Evolutionary conservation across 805 yeast species (phyloP).

Genomic region (Grigorovia jiainica): DNA sequence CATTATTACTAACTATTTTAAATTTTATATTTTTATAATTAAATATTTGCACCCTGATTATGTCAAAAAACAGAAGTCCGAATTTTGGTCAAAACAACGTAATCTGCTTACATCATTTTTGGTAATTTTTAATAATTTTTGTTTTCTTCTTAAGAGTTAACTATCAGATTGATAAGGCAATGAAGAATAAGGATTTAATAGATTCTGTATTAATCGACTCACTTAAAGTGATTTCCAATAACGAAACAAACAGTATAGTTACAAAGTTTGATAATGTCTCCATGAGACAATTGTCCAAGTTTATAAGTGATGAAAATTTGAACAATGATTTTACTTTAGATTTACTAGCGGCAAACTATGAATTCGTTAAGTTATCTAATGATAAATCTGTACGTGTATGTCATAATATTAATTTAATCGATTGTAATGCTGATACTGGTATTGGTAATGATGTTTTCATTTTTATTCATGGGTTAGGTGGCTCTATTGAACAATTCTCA

Average conservation of each 20-base stretch:
- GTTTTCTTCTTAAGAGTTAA: no score
- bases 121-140: no score
- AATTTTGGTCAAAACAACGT: no score
- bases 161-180: neutral
- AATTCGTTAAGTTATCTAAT: slow-evolving; percentile 5
- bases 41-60: neutral
- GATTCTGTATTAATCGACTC: slow-evolving; percentile 9
- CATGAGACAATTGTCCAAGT: slow-evolving; percentile 7
- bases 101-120: no score
- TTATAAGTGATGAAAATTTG: slow-evolving; percentile 8
- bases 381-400: slow-evolving; percentile 13
- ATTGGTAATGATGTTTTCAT: slow-evolving; percentile 33
- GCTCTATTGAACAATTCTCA: slow-evolving; percentile 80
- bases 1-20: no score
- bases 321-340: slow-evolving; percentile 16
- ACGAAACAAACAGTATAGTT: slow-evolving; percentile 13
- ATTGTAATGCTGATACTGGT: neutral
- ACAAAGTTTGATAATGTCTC: slow-evolving; percentile 7
- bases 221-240: slow-evolving; percentile 15
- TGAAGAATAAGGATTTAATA: neutral
- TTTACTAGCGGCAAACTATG: slow-evolving; percentile 15
- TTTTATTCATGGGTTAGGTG: slow-evolving; percentile 84
- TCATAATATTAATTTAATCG: slow-evolving; percentile 20
- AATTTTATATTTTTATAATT: neutral
- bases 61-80: neutral